Base-by-base conservation (phyloP, 164 flowering plant species). In the Chloranthus sessilifolius region DNA sequence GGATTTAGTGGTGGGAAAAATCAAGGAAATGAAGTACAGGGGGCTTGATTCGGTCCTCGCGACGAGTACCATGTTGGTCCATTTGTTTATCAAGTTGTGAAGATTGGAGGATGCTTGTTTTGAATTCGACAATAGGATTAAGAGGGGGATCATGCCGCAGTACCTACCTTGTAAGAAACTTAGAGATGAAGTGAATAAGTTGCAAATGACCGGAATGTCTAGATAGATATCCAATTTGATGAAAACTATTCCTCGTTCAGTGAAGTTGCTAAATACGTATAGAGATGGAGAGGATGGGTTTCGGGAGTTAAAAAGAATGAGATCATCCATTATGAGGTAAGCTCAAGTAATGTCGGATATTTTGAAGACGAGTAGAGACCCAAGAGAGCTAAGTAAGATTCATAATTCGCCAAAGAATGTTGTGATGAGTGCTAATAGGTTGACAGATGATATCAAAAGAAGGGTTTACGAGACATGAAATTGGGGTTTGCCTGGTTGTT, bases 1-100 rank as follows among this genome's bases (percentile, higher is more conserved):
- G 65, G 81, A 80, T 15, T 62, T 82, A 65, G 78, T 82, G 12
- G 29, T 81, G 50, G 83, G 76, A 54, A 59, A 87, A 35, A 70
- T 70, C 38, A 69, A 75, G 63, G 98, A 90, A 58, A 87, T 87
- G 95, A 79, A 64, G 62, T 58, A 50, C 25, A 72, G 70, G 33
- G 98, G 91, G 21, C 70, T 36, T 56, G 95, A 80, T 63, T 55
- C 75, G 51, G 95, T 85, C 66, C 70, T 77, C 34, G 81, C 78
- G 33, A 59, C 81, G 9, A 61, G 88, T 64, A 76, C 88, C 42
- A 85, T 87, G 95, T 51, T 90, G 61, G 56, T 82, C 27, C 88
- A 87, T 73, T 72, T 90, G 67, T 74, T 84, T 3, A 73, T 80
- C 57, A 85, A 68, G 61, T 55, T 81, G 78, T 69, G 54, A 38